Evolutionary conservation across 2,329 filamentous ascomycete species (phyloP).

Genomic region (Pseudopyricularia javanii): DNA sequence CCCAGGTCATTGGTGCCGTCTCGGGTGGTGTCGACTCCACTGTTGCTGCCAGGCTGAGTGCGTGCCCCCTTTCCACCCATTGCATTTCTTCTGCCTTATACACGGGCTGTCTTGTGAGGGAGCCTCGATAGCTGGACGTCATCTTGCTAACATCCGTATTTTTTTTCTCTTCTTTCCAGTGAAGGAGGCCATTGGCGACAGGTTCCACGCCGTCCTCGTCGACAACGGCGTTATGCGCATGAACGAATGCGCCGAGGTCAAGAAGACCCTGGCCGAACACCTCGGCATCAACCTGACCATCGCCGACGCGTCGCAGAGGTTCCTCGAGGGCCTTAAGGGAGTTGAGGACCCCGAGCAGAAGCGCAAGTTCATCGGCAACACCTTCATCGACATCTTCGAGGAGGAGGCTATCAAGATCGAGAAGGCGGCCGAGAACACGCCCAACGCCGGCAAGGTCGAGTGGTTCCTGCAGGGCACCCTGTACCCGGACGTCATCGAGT

Average conservation of each 20-base stretch:
- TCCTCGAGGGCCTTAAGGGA: constrained; percentile 65
- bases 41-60: constrained; percentile 65
- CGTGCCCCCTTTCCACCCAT: background rate
- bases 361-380: constrained; percentile 71
- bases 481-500: constrained; percentile 45
- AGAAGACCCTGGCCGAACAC: constrained; percentile 64
- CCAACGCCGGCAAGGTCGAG: constrained; percentile 61
- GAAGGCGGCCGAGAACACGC: constrained; percentile 52
- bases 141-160: background rate
- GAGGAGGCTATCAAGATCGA: constrained; percentile 61
- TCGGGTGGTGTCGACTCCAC: constrained; percentile 79
- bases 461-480: constrained; percentile 84
- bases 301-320: constrained; percentile 64
- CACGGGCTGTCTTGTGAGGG: background rate
- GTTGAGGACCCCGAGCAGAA: constrained; percentile 63
- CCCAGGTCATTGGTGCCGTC: constrained; percentile 52
- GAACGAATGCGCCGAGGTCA: constrained; percentile 72
- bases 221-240: constrained; percentile 80
- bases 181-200: constrained; percentile 64
- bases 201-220: constrained; percentile 58
- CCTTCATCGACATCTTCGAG: constrained; percentile 59
- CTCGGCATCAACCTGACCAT: constrained; percentile 87
- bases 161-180: constrained; percentile 25
- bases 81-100: constrained; percentile 19
- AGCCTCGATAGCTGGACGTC: background rate